Evolutionary conservation across 2,329 filamentous ascomycete genomes (phyloP).

Genomic region (Didymella glomerata): DNA sequence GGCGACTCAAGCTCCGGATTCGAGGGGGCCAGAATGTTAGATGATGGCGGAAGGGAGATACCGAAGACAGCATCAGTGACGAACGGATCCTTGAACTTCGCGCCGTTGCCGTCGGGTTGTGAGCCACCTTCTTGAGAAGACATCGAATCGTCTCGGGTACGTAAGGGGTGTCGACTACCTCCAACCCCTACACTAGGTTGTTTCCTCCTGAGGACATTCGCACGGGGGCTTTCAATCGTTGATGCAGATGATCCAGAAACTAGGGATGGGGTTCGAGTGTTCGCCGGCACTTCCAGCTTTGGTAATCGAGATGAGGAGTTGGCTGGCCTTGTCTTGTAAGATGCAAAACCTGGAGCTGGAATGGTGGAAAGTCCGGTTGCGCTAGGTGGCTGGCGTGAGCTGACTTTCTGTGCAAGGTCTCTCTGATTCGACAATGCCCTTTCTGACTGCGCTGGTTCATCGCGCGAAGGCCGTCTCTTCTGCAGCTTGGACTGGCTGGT

Average conservation of each 20-base stretch:
- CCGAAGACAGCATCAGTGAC: conserved; percentile 54
- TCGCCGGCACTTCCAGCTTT: conserved; percentile 46
- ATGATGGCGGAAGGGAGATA: conserved; percentile 52
- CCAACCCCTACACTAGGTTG: conserved; percentile 53
- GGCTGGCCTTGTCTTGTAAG: conserved; percentile 36
- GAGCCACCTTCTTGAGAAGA: conserved; percentile 47
- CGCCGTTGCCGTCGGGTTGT: conserved; percentile 38
- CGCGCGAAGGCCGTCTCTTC: conserved; percentile 46
- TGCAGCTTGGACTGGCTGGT: conserved; percentile 46
- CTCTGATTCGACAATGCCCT: conserved; percentile 32
- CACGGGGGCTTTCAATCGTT: conserved; percentile 56
- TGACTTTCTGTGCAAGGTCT: conserved; percentile 29
- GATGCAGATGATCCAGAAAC: conserved; percentile 59
- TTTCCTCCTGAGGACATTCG: conserved; percentile 56
- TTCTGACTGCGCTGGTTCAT: conserved; percentile 38
- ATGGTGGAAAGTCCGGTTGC: conserved; percentile 35
- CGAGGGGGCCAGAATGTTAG: conserved; percentile 40
- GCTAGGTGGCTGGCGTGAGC: conserved; percentile 35
- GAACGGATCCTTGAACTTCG: conserved; percentile 51
- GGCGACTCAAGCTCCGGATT: conserved; percentile 39
- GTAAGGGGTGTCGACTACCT: conserved; percentile 41
- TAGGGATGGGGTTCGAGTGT: conserved; percentile 57
- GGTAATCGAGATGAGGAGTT: conserved; percentile 45
- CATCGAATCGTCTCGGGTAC: conserved; percentile 44
- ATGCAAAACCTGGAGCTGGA: conserved; percentile 26